A percentile compares a stretch with the other conserved stretches of the same genome.
phyloP scores from a whole-genome alignment of 768 basidiomycete genomes.

The Tricholoma bakamatsutake region DNA sequence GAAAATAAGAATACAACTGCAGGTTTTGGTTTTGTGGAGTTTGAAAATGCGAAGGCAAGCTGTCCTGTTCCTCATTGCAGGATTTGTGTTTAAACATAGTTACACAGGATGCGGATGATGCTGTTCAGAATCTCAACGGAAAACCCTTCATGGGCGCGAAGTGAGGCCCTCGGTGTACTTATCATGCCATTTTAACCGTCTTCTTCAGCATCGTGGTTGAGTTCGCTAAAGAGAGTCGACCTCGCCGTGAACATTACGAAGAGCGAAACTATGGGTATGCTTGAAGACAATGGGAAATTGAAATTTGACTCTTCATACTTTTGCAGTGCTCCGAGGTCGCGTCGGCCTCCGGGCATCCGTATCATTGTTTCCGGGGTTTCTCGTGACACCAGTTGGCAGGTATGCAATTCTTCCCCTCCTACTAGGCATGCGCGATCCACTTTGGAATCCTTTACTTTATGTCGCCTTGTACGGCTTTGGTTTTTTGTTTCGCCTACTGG shows the following conservation, averaged over 20 bases:
- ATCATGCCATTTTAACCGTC: neutral
- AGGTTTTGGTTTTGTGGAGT: slow-evolving; percentile 98
- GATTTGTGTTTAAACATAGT: slow-evolving; percentile 1
- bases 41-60: slow-evolving; percentile 73
- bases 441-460: slow-evolving; percentile 16
- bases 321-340: slow-evolving; percentile 51
- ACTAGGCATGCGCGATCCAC: slow-evolving; percentile 14
- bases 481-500: slow-evolving; percentile 10
- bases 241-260: slow-evolving; percentile 74
- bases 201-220: slow-evolving; percentile 83
- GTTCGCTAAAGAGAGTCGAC: slow-evolving; percentile 89
- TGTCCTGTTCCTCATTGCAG: neutral
- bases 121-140: slow-evolving; percentile 79
- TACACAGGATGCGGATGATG: slow-evolving; percentile 89
- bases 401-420: slow-evolving; percentile 44
- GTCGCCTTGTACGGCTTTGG: slow-evolving; percentile 18
- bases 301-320: slow-evolving; percentile 11
- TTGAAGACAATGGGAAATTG: neutral
- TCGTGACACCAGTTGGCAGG: slow-evolving; percentile 98
- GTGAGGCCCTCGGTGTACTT: slow-evolving; percentile 33
- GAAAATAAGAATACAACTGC: slow-evolving; percentile 16
- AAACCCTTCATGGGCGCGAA: slow-evolving; percentile 86
- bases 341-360: slow-evolving; percentile 76
- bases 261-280: slow-evolving; percentile 53
- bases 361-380: slow-evolving; percentile 86